A percentile compares a stretch with the other conserved stretches of the same genome.
Conservation (phyloP, 495 filamentous ascomycete genomes). For the Darksidea phi region DNA sequence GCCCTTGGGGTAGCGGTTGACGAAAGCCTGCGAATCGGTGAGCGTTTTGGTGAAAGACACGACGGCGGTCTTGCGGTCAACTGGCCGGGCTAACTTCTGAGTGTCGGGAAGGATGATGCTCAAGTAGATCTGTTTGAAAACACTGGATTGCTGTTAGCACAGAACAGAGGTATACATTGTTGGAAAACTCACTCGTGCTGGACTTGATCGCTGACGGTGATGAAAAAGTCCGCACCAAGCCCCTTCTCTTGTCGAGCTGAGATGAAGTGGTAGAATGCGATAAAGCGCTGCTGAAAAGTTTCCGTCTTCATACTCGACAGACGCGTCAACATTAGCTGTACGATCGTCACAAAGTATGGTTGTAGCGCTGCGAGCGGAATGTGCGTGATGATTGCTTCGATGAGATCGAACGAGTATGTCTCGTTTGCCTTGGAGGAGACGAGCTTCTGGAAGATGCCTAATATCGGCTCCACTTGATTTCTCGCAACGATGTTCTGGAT, state of each 20-base stretch:
- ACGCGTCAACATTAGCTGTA: constrained; percentile 77
- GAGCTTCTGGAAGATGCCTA: constrained; percentile 91
- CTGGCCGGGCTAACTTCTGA: constrained; percentile 75
- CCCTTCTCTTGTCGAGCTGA: constrained; percentile 73
- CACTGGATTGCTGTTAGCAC: constrained; percentile 43
- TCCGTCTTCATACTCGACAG: constrained; percentile 78
- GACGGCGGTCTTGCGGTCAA: constrained; percentile 91
- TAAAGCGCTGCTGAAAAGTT: constrained; percentile 74
- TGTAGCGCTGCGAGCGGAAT: constrained; percentile 73
- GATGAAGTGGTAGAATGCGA: constrained; percentile 88
- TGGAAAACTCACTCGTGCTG: constrained; percentile 61
- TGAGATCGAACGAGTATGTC: constrained; percentile 78
- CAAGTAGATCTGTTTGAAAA: constrained; percentile 82
- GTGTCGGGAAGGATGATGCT: constrained; percentile 84
- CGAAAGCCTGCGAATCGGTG: constrained; percentile 77
- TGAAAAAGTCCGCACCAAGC: constrained; percentile 84
- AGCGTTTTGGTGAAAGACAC: constrained; percentile 88
- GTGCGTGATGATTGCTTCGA: constrained; percentile 72
- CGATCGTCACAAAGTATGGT: constrained; percentile 73
- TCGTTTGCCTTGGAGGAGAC: constrained; percentile 72
- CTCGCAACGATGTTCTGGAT: constrained; percentile 67
- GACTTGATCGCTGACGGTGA: constrained; percentile 73
- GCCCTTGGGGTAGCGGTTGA: constrained; percentile 71
- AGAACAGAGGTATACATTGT: background rate
- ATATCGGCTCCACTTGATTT: constrained; percentile 73